These are phyloP conservation scores for Vitellaria paradoxa DNA, from an alignment of 179 eudicot species.

Conservation along the genomic window DNA sequence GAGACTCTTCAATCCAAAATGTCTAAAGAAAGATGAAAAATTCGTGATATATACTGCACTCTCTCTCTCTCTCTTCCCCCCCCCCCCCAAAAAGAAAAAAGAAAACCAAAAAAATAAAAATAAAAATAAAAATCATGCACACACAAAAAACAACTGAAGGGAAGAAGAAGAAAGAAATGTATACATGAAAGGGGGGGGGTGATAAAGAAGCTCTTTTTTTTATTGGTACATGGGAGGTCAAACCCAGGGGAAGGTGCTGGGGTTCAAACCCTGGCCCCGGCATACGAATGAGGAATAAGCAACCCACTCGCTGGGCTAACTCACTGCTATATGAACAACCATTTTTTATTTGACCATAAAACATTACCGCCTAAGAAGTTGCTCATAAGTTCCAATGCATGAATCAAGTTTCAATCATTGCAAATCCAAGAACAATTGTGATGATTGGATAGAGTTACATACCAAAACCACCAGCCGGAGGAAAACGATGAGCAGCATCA, in stretches of 20 bases:
- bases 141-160: no score
- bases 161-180: not conserved
- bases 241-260: no score
- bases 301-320: no score
- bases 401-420: not conserved
- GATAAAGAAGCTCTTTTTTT: no score
- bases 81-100: not conserved
- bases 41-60: not conserved
- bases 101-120: not conserved
- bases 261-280: no score
- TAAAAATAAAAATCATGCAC: no score
- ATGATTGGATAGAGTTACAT: constrained; percentile 14
- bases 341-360: not conserved
- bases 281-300: no score
- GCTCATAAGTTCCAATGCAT: constrained; percentile 1
- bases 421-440: not conserved
- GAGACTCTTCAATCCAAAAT: not conserved
- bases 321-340: no score
- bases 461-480: constrained; percentile 99
- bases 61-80: no score
- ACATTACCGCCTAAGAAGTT: not conserved
- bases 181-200: not conserved
- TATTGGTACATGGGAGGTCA: no score
- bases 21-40: not conserved
- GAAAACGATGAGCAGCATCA: constrained; percentile 98